Evolutionary conservation across 1,284 basidiomycete genomes (phyloP).

Genomic region (Cerioporus squamosus): DNA sequence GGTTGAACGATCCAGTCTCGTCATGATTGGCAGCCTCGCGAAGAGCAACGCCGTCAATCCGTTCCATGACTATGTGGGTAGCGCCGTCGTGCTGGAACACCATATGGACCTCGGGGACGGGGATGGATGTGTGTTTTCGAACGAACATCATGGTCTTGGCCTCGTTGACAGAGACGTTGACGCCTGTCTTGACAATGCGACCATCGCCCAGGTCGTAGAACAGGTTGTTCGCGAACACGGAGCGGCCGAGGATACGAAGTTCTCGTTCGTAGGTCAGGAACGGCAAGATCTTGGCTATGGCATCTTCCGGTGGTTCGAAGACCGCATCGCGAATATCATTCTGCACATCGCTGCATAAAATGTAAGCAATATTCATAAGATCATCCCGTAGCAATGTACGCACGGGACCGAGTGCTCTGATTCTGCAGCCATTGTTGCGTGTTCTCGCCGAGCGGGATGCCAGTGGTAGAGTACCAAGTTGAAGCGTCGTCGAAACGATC

Average conservation of each 20-base stretch:
- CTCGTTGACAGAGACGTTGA: not conserved
- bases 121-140: not conserved
- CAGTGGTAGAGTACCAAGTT: no score
- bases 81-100: not conserved
- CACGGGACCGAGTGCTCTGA: no score
- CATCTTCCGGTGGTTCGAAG: not conserved
- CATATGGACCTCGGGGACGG: not conserved
- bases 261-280: not conserved
- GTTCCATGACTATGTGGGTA: not conserved
- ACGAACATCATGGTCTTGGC: not conserved
- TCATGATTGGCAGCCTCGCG: not conserved
- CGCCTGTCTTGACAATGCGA: not conserved
- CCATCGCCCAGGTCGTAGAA: slow-evolving; percentile 2
- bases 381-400: no score
- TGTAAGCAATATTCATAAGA: no score
- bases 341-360: no score
- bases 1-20: no score
- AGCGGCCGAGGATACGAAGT: not conserved
- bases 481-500: no score
- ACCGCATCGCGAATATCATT: not conserved
- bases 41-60: not conserved
- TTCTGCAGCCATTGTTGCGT: no score
- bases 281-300: not conserved
- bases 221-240: not conserved
- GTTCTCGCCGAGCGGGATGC: no score